A percentile compares a stretch with the other conserved stretches of the same genome.
These are phyloP conservation scores for Antrodiella citrinella DNA, from an alignment of 768 basidiomycete genomes.

Conservation along the genomic window DNA sequence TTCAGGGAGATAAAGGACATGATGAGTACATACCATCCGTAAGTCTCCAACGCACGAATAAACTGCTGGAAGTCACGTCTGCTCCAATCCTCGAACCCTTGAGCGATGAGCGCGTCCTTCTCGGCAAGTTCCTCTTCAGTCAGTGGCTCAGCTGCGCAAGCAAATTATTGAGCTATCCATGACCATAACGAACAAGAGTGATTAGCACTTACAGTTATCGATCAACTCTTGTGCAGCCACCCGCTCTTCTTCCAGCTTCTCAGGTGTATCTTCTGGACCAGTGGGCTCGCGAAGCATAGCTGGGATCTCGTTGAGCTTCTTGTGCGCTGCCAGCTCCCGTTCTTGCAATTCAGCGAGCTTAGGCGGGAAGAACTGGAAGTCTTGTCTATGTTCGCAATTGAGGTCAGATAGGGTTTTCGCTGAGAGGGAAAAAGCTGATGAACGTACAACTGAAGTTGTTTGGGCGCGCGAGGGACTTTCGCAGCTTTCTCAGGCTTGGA, in stretches of 20 bases:
- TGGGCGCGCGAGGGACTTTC: conserved; percentile 79
- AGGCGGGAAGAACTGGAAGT: conserved; percentile 94
- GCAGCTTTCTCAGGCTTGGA: conserved; percentile 76
- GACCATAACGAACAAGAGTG: not conserved
- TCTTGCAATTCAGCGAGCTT: conserved; percentile 78
- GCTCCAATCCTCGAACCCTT: conserved; percentile 90
- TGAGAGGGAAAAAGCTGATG: not conserved
- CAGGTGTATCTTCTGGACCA: conserved; percentile 70
- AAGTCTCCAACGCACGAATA: conserved; percentile 64
- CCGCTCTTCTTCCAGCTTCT: conserved; percentile 59
- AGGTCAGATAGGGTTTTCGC: not conserved
- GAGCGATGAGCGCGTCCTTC: conserved; percentile 68
- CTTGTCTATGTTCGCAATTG: conserved; percentile 47
- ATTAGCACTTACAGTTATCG: conserved; percentile 58
- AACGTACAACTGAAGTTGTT: conserved; percentile 74
- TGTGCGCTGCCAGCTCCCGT: conserved; percentile 74
- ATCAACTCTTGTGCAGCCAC: conserved; percentile 75
- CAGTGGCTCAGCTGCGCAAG: conserved; percentile 66
- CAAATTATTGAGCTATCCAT: not conserved
- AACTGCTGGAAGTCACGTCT: conserved; percentile 92
- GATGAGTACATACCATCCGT: conserved; percentile 62
- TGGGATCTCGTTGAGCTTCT: conserved; percentile 62
- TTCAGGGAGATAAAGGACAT: too few species aligned
- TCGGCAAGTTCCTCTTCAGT: conserved; percentile 79
- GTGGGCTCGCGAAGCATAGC: conserved; percentile 58